phyloP scores from a whole-genome alignment of 2,329 filamentous ascomycete genomes.

The Polychaeton citri region DNA sequence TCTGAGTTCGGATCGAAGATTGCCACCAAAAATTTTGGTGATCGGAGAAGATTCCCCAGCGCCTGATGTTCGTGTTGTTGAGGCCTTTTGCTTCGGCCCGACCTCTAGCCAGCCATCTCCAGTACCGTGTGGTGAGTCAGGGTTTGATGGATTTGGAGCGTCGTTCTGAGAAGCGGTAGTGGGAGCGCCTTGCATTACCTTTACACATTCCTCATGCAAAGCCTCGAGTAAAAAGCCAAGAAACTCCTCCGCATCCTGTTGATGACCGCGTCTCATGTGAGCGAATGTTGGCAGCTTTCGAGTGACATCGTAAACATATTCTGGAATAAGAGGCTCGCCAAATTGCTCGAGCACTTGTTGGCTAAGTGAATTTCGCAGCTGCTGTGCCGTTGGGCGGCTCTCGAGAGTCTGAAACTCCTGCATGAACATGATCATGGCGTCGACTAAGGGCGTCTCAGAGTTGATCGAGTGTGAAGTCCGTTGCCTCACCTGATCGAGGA shows the following conservation, averaged over 20 bases:
- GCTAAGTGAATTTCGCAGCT: conserved; percentile 62
- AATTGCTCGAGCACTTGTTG: conserved; percentile 76
- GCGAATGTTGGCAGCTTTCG: conserved; percentile 75
- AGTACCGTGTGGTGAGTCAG: conserved; percentile 14
- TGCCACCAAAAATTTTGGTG: conserved; percentile 87
- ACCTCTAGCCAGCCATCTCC: conserved; percentile 80
- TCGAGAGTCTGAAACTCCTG: conserved; percentile 79
- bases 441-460: conserved; percentile 82
- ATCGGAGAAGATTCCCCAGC: conserved; percentile 51
- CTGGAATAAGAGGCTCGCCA: conserved; percentile 80
- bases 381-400: conserved; percentile 59
- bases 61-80: conserved; percentile 76
- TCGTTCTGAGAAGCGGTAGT: conserved; percentile 11
- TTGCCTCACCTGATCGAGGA: conserved; percentile 75
- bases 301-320: conserved; percentile 92
- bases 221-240: conserved; percentile 84
- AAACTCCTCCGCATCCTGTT: conserved; percentile 97
- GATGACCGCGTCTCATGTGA: conserved; percentile 60
- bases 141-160: conserved; percentile 17
- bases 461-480: conserved; percentile 84
- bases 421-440: conserved; percentile 96
- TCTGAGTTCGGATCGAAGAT: conserved; percentile 76
- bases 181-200: conserved; percentile 44
- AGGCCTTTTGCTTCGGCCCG: conserved; percentile 76
- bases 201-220: conserved; percentile 80